Conservation (phyloP, 192 early-diverging fungal species). For the Backusella psychrophila region DNA sequence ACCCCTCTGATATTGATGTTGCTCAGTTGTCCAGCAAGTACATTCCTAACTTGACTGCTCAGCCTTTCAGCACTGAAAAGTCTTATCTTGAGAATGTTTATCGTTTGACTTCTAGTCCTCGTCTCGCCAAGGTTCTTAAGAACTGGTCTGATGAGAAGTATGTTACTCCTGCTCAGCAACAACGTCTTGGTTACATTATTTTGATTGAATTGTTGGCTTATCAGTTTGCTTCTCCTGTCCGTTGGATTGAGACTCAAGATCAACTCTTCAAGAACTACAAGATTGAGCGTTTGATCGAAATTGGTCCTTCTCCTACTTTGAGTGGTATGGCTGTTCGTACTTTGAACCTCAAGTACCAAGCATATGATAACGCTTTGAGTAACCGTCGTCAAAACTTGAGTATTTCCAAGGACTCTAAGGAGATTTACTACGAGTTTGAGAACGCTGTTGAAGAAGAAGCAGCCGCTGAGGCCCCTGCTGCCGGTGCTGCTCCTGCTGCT, state of each 20-base stretch:
- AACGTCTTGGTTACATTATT: slow-evolving; percentile 82
- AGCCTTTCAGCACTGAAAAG: slow-evolving; percentile 80
- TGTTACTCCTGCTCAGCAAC: slow-evolving; percentile 73
- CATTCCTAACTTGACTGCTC: slow-evolving; percentile 93
- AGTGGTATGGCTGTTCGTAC: slow-evolving; percentile 93
- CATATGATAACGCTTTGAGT: slow-evolving; percentile 91
- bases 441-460: slow-evolving; percentile 58
- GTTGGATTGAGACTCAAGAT: slow-evolving; percentile 96
- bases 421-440: slow-evolving; percentile 93
- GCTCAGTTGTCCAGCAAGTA: slow-evolving; percentile 79
- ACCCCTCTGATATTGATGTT: slow-evolving; percentile 81
- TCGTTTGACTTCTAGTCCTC: slow-evolving; percentile 68
- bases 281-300: slow-evolving; percentile 86
- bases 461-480: slow-evolving; percentile 45
- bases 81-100: slow-evolving; percentile 74
- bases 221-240: slow-evolving; percentile 90
- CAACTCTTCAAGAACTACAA: slow-evolving; percentile 76
- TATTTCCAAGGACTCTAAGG: slow-evolving; percentile 86
- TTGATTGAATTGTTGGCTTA: slow-evolving; percentile 89
- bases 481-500: slow-evolving; percentile 38
- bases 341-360: slow-evolving; percentile 95
- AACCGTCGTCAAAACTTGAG: slow-evolving; percentile 87
- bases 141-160: slow-evolving; percentile 73
- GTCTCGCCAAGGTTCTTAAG: slow-evolving; percentile 76
- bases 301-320: slow-evolving; percentile 87